Base-by-base conservation (phyloP, 192 early-diverging fungal species). In the Entomortierella parvispora region DNA sequence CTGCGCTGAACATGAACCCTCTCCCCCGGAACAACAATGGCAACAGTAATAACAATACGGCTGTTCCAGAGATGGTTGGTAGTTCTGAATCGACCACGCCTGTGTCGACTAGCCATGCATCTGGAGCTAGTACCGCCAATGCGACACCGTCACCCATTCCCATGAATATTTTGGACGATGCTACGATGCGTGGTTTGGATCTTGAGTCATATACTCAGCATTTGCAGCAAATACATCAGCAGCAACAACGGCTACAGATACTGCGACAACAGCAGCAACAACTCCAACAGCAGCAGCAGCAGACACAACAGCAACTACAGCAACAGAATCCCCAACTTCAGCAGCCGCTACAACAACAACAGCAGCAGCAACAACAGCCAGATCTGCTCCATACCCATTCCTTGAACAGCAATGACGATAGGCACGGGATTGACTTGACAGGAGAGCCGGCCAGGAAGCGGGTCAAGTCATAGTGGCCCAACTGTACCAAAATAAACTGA, bases 401-500 rank as follows among this genome's bases (percentile, higher is more conserved):
- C 37, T 9, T 12, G 37, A 56, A 40, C 54, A 56, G n/a, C 29
- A 29, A 11, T 28, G 53, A 8, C 23, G 52, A 56, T n/a, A 43
- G 49, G 17, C 54, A 68, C 20, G 32, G 28, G 15, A 50, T 33
- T 45, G 68, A 62, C 34, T 32, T 62, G 31, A 17, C 43, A 0
- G 60, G 59, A 25, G 68, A 70, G 18, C 68, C 68, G 15, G 26
- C 60, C 22, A 59, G 69, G 33, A 71, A 71, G 31, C 69, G 69
- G 5, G 52, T 71, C 31, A 57, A 67, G 47, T 49, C 54, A 26
- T 57, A 49, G 28, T 23, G 4, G 1, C 34, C 26, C 32, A 43
- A 6, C 44, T 11, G 44, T 17, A 0, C 44, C 12, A 2, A 11
- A 45, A 45, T 45, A 45, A 18, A 45, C 12, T 11, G 44, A 17